Base-by-base conservation (phyloP, 805 yeast species). In the Kregervanrija pseudodelftensis region DNA sequence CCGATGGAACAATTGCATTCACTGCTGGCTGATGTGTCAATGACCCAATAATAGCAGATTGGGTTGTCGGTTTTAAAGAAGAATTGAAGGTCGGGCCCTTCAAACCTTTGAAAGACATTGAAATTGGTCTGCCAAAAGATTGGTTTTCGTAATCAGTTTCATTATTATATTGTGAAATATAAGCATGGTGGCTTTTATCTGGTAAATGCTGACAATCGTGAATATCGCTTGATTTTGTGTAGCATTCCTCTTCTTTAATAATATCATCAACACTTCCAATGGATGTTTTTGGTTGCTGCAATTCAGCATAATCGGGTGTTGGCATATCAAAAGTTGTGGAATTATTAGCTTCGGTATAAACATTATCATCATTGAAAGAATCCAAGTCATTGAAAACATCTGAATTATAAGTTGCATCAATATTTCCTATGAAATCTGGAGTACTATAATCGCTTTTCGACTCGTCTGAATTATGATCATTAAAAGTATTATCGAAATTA, bases 21-120 rank as follows among this genome's bases (percentile, higher is more conserved):
- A 43, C 45, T 14, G 49, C 34, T 12, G 39, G 33, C n/a, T 42
- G 33, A 7, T 51, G 44, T 4, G 50, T 49, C 8, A 61, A 39
- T 10, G 65, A 57, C 12, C 59, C 63, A 13, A 60, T 33, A 14
- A 61, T 61, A 2, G 65, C 65, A 37, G 55, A 51, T 39, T 49
- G 49, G 1, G 65, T 56, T 5, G 57, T 49, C 3, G 58, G 52
- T 39, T 56, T 61, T 37, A 61, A 42, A 1, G 57, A 33, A 4
- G 60, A 50, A 36, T 72, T 72, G 49, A 79, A 74, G 2, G 77
- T 66, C 1, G 87, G 82, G 0, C 80, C 85, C 43, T 66, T 71
- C 44, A 82, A 59, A 0, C 89, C 89, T 49, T 73, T 73, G 61
- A 79, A 80, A 2, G 86, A 80, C 72, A 72, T 66, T 8, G 60